These are phyloP conservation scores for Entomortierella parvispora DNA, from an alignment of 192 early-diverging fungal species.

Conservation along the genomic window DNA sequence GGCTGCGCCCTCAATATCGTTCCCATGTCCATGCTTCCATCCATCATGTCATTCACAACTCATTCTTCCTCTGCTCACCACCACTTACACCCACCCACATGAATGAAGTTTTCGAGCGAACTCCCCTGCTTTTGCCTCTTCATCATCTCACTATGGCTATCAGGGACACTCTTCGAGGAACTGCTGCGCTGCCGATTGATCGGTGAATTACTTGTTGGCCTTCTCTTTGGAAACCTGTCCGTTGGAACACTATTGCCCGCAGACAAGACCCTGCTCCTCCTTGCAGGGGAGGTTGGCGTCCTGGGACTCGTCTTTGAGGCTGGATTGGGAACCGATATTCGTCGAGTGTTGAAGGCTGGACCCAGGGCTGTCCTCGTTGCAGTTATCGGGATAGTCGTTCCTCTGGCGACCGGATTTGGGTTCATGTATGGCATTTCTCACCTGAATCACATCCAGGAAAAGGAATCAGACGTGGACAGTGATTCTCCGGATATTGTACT, in stretches of 20 bases:
- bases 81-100: too few relatives aligned
- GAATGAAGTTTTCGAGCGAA: slow-evolving; percentile 13
- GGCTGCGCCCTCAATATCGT: too few relatives aligned
- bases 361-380: slow-evolving; percentile 15
- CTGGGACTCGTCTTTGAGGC: slow-evolving; percentile 40
- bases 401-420: slow-evolving; percentile 37
- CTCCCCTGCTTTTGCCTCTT: slow-evolving; percentile 33
- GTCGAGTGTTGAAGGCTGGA: slow-evolving; percentile 5
- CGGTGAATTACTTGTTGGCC: slow-evolving; percentile 33
- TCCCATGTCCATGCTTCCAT: too few relatives aligned
- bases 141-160: slow-evolving; percentile 24
- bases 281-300: slow-evolving; percentile 33
- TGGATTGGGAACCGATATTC: slow-evolving; percentile 17
- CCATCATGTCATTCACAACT: too few relatives aligned
- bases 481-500: slow-evolving; percentile 1
- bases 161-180: slow-evolving; percentile 31
- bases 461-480: neutral
- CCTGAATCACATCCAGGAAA: slow-evolving; percentile 2
- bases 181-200: slow-evolving; percentile 29
- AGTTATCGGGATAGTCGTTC: slow-evolving; percentile 25
- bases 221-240: slow-evolving; percentile 33
- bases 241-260: slow-evolving; percentile 10
- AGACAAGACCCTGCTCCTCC: slow-evolving; percentile 26
- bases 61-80: too few relatives aligned
- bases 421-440: slow-evolving; percentile 29